phyloP scores from a whole-genome alignment of 345 rosid species.

The Hibiscus trionum region DNA sequence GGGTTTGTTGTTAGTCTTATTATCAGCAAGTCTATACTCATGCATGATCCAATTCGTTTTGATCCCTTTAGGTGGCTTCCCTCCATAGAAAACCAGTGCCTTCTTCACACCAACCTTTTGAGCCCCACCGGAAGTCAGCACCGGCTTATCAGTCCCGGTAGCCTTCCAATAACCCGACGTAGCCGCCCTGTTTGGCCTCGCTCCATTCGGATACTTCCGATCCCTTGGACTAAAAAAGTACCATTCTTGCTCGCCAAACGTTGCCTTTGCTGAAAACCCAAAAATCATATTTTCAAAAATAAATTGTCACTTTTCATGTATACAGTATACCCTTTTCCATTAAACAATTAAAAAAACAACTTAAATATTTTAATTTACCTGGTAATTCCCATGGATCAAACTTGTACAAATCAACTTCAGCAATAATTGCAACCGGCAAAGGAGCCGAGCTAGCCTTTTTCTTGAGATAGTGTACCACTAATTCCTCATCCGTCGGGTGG shows the following conservation, averaged over 20 bases:
- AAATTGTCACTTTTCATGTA: neutral
- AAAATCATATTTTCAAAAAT: neutral
- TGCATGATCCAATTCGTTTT: constrained; percentile 99
- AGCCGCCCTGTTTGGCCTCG: constrained; percentile 91
- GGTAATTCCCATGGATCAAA: constrained; percentile 99
- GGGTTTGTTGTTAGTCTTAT: constrained; percentile 45
- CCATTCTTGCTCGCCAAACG: constrained; percentile 97
- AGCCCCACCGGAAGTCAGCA: constrained; percentile 48
- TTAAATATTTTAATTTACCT: constrained; percentile 25
- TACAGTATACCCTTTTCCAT: neutral
- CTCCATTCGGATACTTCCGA: constrained; percentile 94
- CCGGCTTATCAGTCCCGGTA: constrained; percentile 95
- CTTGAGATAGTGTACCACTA: constrained; percentile 84
- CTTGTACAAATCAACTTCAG: constrained; percentile 88
- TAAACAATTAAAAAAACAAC: neutral
- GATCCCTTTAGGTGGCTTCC: constrained; percentile 96
- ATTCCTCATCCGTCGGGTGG: constrained; percentile 99
- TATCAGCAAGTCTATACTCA: constrained; percentile 68
- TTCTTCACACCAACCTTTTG: constrained; percentile 87
- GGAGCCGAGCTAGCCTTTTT: constrained; percentile 69
- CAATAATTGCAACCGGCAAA: constrained; percentile 72
- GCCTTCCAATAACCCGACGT: constrained; percentile 99
- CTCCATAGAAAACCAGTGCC: constrained; percentile 84
- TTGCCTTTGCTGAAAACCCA: constrained; percentile 54
- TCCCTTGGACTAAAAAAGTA: constrained; percentile 94